phyloP scores from a whole-genome alignment of 495 filamentous ascomycete species.

The Lepraria neglecta region DNA sequence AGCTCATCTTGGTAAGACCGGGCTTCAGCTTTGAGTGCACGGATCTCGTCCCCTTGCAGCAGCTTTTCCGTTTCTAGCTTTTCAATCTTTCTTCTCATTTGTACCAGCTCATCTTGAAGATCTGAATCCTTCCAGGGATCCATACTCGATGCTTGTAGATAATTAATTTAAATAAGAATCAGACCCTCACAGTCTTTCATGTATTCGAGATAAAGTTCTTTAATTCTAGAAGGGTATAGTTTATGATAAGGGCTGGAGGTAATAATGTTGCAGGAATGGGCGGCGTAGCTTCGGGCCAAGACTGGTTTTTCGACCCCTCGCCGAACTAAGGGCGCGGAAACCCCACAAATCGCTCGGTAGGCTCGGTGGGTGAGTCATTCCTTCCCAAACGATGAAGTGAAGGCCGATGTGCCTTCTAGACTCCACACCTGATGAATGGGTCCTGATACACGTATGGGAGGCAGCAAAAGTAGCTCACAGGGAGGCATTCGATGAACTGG shows the following conservation, averaged over 20 bases:
- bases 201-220: background rate
- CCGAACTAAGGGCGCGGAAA: background rate
- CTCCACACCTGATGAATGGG: slow-evolving; percentile 38
- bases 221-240: background rate
- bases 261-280: background rate
- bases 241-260: background rate
- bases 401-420: slow-evolving; percentile 33
- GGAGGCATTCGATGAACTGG: slow-evolving; percentile 34
- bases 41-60: slow-evolving; percentile 20
- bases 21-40: slow-evolving; percentile 18
- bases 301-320: background rate
- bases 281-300: slow-evolving; percentile 1
- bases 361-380: too few species aligned
- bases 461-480: slow-evolving; percentile 32
- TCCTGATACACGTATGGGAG: slow-evolving; percentile 37
- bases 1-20: slow-evolving; percentile 18
- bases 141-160: slow-evolving; percentile 5
- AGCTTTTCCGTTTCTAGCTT: slow-evolving; percentile 14
- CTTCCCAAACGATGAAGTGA: too few species aligned
- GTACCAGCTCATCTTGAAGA: slow-evolving; percentile 25
- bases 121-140: slow-evolving; percentile 26
- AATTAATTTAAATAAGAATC: background rate
- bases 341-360: too few species aligned
- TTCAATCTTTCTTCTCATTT: slow-evolving; percentile 16
- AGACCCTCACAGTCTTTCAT: background rate